These are phyloP conservation scores for Linanthus parryae DNA, from an alignment of 148 eudicot genomes.

Conservation along the genomic window DNA sequence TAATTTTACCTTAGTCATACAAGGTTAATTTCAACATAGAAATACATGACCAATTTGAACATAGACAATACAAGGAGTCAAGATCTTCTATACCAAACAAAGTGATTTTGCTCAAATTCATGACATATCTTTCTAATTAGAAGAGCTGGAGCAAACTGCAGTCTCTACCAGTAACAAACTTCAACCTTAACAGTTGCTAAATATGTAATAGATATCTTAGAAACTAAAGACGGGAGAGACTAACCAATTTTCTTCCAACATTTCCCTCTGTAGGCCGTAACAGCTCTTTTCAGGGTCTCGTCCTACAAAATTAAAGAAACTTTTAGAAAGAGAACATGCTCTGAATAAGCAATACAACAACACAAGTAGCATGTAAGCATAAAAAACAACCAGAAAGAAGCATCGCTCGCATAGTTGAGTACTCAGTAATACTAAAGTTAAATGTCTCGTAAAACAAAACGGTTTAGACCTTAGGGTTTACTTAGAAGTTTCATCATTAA, in stretches of 20 bases:
- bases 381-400: background rate
- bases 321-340: constrained; percentile 6
- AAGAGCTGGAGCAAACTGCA: too few species aligned
- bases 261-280: constrained; percentile 58
- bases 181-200: constrained; percentile 3
- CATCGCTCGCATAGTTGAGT: background rate
- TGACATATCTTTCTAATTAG: background rate
- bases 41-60: too few species aligned
- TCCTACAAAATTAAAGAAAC: constrained; percentile 41
- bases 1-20: too few species aligned
- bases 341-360: too few species aligned
- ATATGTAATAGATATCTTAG: constrained; percentile 1
- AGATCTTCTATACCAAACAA: too few species aligned
- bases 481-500: too few species aligned
- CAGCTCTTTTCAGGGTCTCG: constrained; percentile 76
- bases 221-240: constrained; percentile 7
- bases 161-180: background rate
- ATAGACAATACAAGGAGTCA: too few species aligned
- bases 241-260: constrained; percentile 92
- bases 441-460: too few species aligned
- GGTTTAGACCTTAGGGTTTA: too few species aligned
- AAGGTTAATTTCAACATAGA: too few species aligned
- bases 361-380: background rate
- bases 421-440: too few species aligned
- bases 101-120: too few species aligned